Percentiles rank a stretch among this genome's conserved stretches.
Evolutionary conservation across 2,329 filamentous ascomycete genomes (phyloP).

Genomic region (Beauveria sp.): DNA sequence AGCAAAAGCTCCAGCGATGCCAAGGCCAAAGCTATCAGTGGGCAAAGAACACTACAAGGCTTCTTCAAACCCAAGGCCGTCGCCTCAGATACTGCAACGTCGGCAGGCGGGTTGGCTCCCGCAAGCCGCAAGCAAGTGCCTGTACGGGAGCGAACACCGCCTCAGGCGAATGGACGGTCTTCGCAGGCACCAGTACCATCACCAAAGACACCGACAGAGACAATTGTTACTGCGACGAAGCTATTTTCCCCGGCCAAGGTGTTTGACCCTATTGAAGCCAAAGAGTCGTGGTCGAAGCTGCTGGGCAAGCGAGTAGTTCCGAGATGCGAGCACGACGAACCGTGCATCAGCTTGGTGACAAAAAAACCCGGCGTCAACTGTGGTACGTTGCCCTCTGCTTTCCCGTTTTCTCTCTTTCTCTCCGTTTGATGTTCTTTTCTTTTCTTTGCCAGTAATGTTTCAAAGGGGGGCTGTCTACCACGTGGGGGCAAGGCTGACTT

Average conservation of each 20-base stretch:
- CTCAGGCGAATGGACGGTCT: background rate
- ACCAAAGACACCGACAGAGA: background rate
- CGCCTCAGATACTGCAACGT: background rate
- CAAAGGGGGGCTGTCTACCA: background rate
- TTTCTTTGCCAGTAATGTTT: background rate
- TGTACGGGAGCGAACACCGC: background rate
- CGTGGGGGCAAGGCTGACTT: background rate
- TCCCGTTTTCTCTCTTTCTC: background rate
- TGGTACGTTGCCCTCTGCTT: slow-evolving; percentile 37
- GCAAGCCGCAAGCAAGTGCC: background rate
- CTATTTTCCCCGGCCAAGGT: slow-evolving; percentile 29
- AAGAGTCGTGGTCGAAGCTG: slow-evolving; percentile 80
- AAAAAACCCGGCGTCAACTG: slow-evolving; percentile 85
- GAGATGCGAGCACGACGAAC: slow-evolving; percentile 80
- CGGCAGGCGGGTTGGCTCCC: background rate
- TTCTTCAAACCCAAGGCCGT: slow-evolving; percentile 63
- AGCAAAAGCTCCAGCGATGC: slow-evolving; percentile 19
- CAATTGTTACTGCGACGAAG: background rate
- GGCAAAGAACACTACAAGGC: slow-evolving; percentile 59
- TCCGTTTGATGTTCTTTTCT: no score
- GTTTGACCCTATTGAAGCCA: slow-evolving; percentile 63
- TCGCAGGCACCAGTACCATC: background rate
- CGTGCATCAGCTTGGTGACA: slow-evolving; percentile 74
- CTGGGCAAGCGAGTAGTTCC: slow-evolving; percentile 69
- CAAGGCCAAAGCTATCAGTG: slow-evolving; percentile 22